A percentile compares a stretch with the other conserved stretches of the same genome.
phyloP scores from a whole-genome alignment of 2,329 filamentous ascomycete genomes.

The Fusarium musae region DNA sequence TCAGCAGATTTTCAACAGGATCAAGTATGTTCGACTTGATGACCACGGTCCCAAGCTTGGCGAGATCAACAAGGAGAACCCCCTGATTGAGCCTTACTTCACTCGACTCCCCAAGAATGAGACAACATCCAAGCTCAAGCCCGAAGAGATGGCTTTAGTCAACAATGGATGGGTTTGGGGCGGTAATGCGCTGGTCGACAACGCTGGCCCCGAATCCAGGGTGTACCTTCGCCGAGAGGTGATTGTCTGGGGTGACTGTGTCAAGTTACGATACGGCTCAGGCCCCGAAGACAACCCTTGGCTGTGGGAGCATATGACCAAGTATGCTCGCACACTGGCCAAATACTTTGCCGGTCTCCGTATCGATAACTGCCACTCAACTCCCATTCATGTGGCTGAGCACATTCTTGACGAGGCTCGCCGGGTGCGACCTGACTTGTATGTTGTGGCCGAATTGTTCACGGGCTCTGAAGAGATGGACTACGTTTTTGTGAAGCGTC shows the following conservation, averaged over 20 bases:
- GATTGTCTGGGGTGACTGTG: constrained; percentile 98
- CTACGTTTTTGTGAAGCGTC: constrained; percentile 92
- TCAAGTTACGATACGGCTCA: constrained; percentile 91
- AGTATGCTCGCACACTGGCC: constrained; percentile 90
- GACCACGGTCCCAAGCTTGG: constrained; percentile 89
- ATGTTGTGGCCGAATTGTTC: constrained; percentile 94
- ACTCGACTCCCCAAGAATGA: constrained; percentile 86
- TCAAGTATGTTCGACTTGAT: constrained; percentile 95
- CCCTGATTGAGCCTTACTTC: constrained; percentile 94
- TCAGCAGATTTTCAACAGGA: constrained; percentile 91
- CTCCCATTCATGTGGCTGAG: constrained; percentile 92
- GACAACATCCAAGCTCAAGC: constrained; percentile 78
- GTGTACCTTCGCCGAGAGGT: constrained; percentile 97
- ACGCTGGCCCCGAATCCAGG: constrained; percentile 87
- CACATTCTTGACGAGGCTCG: constrained; percentile 96
- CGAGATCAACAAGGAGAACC: constrained; percentile 78
- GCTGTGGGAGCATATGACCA: constrained; percentile 95
- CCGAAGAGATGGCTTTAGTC: constrained; percentile 81
- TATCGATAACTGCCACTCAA: constrained; percentile 98
- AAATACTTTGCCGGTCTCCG: constrained; percentile 96
- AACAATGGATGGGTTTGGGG: constrained; percentile 99
- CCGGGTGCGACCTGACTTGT: constrained; percentile 84
- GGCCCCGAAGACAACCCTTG: constrained; percentile 87
- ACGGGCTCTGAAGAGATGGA: constrained; percentile 96
- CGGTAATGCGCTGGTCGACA: constrained; percentile 92